Percentiles rank a stretch among this genome's conserved stretches.
phyloP scores from a whole-genome alignment of 2,329 filamentous ascomycete genomes.

The Phialemonium atrogriseum region DNA sequence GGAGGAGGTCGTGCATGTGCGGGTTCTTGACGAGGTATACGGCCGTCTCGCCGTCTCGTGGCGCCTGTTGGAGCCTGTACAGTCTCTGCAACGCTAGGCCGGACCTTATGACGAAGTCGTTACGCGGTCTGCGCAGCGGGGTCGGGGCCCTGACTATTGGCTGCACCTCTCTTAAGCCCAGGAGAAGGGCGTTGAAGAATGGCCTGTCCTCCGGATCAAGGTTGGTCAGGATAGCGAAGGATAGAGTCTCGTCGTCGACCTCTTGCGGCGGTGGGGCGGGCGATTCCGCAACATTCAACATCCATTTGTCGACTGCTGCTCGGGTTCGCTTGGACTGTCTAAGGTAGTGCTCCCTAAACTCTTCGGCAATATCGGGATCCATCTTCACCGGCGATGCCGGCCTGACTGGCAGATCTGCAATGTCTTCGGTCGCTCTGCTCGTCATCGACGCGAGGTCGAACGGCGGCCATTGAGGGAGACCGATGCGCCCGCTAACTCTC shows the following conservation, averaged over 20 bases:
- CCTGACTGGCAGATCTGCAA: constrained; percentile 52
- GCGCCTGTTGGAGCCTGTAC: constrained; percentile 64
- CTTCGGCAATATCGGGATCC: constrained; percentile 88
- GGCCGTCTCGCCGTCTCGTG: constrained; percentile 78
- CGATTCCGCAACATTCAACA: constrained; percentile 68
- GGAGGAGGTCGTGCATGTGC: constrained; percentile 73
- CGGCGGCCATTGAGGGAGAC: constrained; percentile 82
- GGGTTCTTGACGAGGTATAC: constrained; percentile 81
- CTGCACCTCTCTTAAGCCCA: constrained; percentile 48
- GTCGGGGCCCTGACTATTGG: constrained; percentile 58
- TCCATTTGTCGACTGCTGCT: constrained; percentile 84
- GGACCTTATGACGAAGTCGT: constrained; percentile 66
- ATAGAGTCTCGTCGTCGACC: constrained; percentile 87
- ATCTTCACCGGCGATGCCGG: constrained; percentile 62
- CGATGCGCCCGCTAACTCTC: constrained; percentile 79
- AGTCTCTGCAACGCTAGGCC: constrained; percentile 75
- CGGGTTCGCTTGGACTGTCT: constrained; percentile 89
- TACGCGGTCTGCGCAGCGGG: constrained; percentile 55
- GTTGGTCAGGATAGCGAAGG: constrained; percentile 88
- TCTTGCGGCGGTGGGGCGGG: constrained; percentile 73
- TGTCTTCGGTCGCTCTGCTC: constrained; percentile 49
- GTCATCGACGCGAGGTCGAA: constrained; percentile 64
- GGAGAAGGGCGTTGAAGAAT: constrained; percentile 73
- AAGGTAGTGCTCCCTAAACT: constrained; percentile 87
- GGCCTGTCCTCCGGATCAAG: constrained; percentile 68